Percentiles rank a stretch among this genome's conserved stretches.
Conservation (phyloP, 768 basidiomycete genomes). For the Lentinus brumalis region DNA sequence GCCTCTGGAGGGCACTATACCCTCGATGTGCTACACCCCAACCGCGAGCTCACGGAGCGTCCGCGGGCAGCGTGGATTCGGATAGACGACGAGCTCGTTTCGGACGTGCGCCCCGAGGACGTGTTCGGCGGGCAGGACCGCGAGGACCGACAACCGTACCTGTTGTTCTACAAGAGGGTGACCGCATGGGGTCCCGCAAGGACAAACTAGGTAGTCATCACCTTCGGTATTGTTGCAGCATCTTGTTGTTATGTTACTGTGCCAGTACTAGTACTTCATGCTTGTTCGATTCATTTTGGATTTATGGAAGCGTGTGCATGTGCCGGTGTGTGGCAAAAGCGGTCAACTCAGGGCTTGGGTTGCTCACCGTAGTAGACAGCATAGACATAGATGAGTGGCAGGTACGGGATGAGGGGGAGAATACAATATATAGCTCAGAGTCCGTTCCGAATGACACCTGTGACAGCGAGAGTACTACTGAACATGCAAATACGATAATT, state of each 20-base stretch:
- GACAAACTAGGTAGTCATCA: conserved; percentile 13
- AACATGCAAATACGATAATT: conserved; percentile 18
- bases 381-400: not conserved
- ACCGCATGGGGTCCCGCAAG: conserved; percentile 28
- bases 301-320: not conserved
- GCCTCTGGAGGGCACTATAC: conserved; percentile 97
- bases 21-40: conserved; percentile 81
- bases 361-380: not conserved
- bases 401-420: not conserved
- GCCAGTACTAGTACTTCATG: conserved; percentile 16
- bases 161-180: conserved; percentile 81
- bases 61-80: conserved; percentile 82
- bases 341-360: no score
- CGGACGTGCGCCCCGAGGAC: conserved; percentile 70
- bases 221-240: conserved; percentile 16
- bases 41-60: conserved; percentile 47
- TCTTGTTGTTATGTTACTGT: conserved; percentile 17
- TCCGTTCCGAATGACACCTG: conserved; percentile 14
- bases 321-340: no score
- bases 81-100: conserved; percentile 90
- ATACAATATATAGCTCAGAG: conserved; percentile 15
- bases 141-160: conserved; percentile 78
- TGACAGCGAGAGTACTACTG: conserved; percentile 7
- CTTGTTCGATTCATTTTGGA: conserved; percentile 14
- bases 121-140: conserved; percentile 59